A percentile compares a stretch with the other conserved stretches of the same genome.
These are phyloP conservation scores for Gloeopeniophorella convolvens DNA, from an alignment of 768 basidiomycete species.

Conservation along the genomic window DNA sequence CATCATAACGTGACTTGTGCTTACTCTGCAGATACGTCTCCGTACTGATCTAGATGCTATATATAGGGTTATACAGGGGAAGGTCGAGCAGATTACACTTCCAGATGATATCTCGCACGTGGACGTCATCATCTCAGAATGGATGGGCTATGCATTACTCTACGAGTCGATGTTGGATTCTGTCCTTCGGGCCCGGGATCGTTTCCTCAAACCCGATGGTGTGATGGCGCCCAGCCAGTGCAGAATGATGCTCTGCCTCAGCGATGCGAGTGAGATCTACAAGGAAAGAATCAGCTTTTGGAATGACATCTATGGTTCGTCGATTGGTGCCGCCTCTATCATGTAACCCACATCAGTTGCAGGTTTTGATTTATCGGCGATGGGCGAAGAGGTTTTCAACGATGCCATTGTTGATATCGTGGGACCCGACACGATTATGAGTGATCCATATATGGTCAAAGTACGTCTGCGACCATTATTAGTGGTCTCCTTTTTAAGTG, in stretches of 20 bases:
- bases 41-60: not conserved
- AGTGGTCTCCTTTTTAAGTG: not conserved
- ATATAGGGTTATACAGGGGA: slow-evolving; percentile 73
- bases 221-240: slow-evolving; percentile 91
- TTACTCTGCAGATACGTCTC: not conserved
- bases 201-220: slow-evolving; percentile 70
- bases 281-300: slow-evolving; percentile 87
- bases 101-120: slow-evolving; percentile 71
- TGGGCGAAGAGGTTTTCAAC: slow-evolving; percentile 67
- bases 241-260: slow-evolving; percentile 76
- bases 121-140: slow-evolving; percentile 94
- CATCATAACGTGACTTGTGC: slow-evolving; percentile 50
- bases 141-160: slow-evolving; percentile 92
- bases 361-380: slow-evolving; percentile 87
- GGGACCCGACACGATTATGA: slow-evolving; percentile 54
- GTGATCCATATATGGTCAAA: slow-evolving; percentile 59
- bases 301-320: slow-evolving; percentile 83
- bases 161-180: slow-evolving; percentile 99
- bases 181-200: slow-evolving; percentile 81
- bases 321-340: not conserved
- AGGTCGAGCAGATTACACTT: slow-evolving; percentile 80
- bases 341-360: not conserved
- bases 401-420: slow-evolving; percentile 86
- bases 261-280: slow-evolving; percentile 66
- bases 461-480: slow-evolving; percentile 32